Base-by-base conservation (phyloP, 768 basidiomycete genomes). In the Termitomyces sp. region DNA sequence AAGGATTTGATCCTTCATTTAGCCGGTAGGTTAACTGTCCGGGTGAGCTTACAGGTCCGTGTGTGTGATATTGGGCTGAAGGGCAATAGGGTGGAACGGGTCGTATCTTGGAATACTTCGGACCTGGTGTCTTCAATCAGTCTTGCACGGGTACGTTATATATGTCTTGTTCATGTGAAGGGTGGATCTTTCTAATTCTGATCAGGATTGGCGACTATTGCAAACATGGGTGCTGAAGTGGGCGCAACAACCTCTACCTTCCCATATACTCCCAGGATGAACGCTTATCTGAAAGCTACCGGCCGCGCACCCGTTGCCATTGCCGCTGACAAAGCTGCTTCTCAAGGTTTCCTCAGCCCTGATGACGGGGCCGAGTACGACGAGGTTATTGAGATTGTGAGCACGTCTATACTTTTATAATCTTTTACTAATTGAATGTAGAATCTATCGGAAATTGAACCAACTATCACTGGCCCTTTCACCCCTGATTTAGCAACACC, bases 191-290 rank as follows among this genome's bases (percentile, higher is more conserved):
- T 53, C 0, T 46, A 54, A 37, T 15, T 48, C 24, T 34, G 21
- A 38, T 11, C 48, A 89, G 90, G 91, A 53, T 74, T 97, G 52
- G 97, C 96, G 1, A 98, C 97, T 2, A 89, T 99, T 53, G 89
- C 92, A 43, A 98, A 99, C 71, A 99, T 98, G 97, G 97, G 97
- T 49, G 97, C 97, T 12, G 97, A 99, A 76, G 95, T 98, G n/a
- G 97, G 97, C 38, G 97, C 97, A n/a, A 99, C 97, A 1, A 98
- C 97, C 0, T 96, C 95, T 1, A 93, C 90, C 6, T 99, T 99
- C 80, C 95, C 96, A 5, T 99, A 98, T 72, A 93, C 93, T 15
- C 71, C 81, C 17, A 83, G 84, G 64, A 98, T 98, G 96, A 80
- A 84, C 32, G 77, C 83, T 35, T 99, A 98, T 71, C 82, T 99